Conservation (phyloP, 2,329 filamentous ascomycete genomes). For the Fusarium succisae region DNA sequence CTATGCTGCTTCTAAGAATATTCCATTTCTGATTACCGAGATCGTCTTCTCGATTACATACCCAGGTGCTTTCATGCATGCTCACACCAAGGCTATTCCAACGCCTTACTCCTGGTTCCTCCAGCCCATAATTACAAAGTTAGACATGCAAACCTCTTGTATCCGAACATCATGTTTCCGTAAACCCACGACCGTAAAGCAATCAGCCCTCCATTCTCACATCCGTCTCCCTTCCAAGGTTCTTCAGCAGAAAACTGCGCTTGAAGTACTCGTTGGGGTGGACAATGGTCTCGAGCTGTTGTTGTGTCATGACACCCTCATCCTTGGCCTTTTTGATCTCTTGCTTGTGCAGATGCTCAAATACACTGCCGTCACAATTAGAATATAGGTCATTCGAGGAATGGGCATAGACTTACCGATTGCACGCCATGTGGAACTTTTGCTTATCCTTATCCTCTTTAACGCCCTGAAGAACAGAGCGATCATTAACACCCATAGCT, state of each 20-base stretch:
- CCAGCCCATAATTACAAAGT: conserved; percentile 19
- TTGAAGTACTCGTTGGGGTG: conserved; percentile 99
- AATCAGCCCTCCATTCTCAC: conserved; percentile 65
- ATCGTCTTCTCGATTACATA: neutral
- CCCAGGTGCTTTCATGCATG: neutral
- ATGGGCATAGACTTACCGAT: conserved; percentile 65
- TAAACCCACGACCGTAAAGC: neutral
- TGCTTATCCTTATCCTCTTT: conserved; percentile 89
- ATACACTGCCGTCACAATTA: conserved; percentile 68
- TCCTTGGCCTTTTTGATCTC: conserved; percentile 83
- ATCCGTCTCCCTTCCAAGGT: conserved; percentile 68
- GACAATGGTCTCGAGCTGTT: conserved; percentile 91
- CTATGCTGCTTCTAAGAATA: conserved; percentile 23
- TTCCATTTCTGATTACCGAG: conserved; percentile 15
- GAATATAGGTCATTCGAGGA: neutral
- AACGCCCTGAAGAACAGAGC: conserved; percentile 80
- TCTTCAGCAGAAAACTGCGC: conserved; percentile 88
- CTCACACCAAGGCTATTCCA: conserved; percentile 6
- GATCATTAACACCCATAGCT: conserved; percentile 80
- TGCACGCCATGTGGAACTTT: conserved; percentile 95
- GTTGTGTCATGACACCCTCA: conserved; percentile 73
- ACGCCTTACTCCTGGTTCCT: conserved; percentile 36
- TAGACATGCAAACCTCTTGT: conserved; percentile 1
- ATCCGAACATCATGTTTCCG: conserved; percentile 34
- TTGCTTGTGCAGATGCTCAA: conserved; percentile 84